Conservation (phyloP, 2,329 filamentous ascomycete genomes). For the Monosporascus sp. region DNA sequence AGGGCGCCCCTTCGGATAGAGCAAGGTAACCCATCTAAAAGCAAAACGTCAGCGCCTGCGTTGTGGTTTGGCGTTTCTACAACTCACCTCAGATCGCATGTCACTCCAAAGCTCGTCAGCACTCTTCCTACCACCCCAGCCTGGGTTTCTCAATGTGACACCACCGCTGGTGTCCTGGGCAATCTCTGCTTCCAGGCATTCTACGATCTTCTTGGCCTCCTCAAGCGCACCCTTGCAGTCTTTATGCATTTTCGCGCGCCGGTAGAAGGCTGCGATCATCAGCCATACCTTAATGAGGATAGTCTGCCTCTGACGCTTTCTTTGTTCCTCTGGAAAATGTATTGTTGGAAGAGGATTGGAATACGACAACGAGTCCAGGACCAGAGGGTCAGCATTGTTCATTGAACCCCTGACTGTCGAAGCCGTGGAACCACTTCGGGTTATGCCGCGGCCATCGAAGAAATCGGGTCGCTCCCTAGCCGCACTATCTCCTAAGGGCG, state of each 20-base stretch:
- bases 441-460: slow-evolving; percentile 38
- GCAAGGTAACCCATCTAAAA: slow-evolving; percentile 62
- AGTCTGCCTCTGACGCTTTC: slow-evolving; percentile 42
- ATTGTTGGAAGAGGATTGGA: slow-evolving; percentile 45
- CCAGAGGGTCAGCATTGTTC: slow-evolving; percentile 34
- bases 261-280: slow-evolving; percentile 82
- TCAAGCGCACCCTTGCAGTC: slow-evolving; percentile 75
- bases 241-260: slow-evolving; percentile 71
- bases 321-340: slow-evolving; percentile 50
- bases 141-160: slow-evolving; percentile 55
- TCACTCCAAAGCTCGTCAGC: slow-evolving; percentile 83
- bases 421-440: slow-evolving; percentile 41
- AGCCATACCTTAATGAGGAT: slow-evolving; percentile 80
- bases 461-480: slow-evolving; percentile 35
- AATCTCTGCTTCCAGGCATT: slow-evolving; percentile 63
- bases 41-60: slow-evolving; percentile 24
- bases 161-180: slow-evolving; percentile 57
- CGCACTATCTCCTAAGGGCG: slow-evolving; percentile 36
- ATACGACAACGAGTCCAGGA: slow-evolving; percentile 38
- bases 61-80: not conserved
- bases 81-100: slow-evolving; percentile 70
- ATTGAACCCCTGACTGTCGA: slow-evolving; percentile 35
- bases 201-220: slow-evolving; percentile 75
- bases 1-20: slow-evolving; percentile 54
- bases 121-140: slow-evolving; percentile 77